Evolutionary conservation across 2,329 filamentous ascomycete genomes (phyloP), one percentile per base, ranked within the genome.

Genomic region (Macroventuria anomochaeta): DNA sequence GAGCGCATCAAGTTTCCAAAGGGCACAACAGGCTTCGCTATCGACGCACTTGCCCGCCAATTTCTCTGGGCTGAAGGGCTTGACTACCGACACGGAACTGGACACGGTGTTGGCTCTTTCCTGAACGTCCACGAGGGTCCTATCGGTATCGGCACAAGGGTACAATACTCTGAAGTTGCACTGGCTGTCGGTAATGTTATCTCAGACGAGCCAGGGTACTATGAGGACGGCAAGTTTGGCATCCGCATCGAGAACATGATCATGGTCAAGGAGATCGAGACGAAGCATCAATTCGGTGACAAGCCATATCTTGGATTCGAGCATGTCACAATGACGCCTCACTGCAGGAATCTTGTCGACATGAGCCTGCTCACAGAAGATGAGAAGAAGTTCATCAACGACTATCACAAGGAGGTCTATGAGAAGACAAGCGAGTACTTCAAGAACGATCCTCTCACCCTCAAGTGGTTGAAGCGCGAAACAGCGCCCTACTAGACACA

Each of bases 111-210:
- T 29, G 95, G 95, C 23, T 96, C 92, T 1, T 99, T 88, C 76
- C 79, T 99, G 63, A 99, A 99, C 63, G 95, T 99, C 0, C 95
- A 99, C 72, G 95, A 99, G 77, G 95, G 95, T 0, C 95, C 95
- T 1, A 96, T 99, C 57, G 95, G 95, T 17, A 96, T 99, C 56
- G 95, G 95, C 23, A 97, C 93, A 8, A 85, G 95, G 37, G 86
- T 96, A 32, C 90, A 96, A 66, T 97, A 93, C 71, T 88, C 91
- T 0, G 95, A 99, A 71, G 93, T 97, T 5, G 84, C 95, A 0
- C 82, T 99, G 25, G 85, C 91, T 0, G 83, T 91, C n/a, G 95
- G 95, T 37, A 97, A 99, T 67, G 93, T 99, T 33, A 86, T 97
- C 46, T 97, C 93, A 1, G 92, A 97, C 68, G 92, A 99, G 75